Evolutionary conservation across 1,284 basidiomycete genomes (phyloP).

Genomic region (Pseudozyma tsukubaensis): DNA sequence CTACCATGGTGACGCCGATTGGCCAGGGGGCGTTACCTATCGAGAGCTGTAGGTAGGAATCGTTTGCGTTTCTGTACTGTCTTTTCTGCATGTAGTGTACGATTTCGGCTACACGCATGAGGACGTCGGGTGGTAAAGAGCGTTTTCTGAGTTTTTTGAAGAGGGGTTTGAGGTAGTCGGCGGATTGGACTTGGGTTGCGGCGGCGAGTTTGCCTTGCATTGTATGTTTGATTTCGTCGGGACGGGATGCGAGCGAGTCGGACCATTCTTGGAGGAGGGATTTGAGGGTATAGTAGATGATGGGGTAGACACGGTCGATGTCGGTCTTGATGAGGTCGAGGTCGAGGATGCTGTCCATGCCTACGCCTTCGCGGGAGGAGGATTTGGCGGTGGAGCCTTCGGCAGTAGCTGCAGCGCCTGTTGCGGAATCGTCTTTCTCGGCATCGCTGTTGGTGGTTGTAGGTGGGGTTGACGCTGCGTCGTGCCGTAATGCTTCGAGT

Average conservation of each 20-base stretch:
- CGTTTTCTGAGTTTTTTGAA: slow-evolving; percentile 89
- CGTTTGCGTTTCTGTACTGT: slow-evolving; percentile 93
- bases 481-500: slow-evolving; percentile 17
- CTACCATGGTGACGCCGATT: slow-evolving; percentile 98
- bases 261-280: slow-evolving; percentile 92
- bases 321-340: slow-evolving; percentile 86
- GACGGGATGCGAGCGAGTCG: slow-evolving; percentile 88
- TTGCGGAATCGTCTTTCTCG: neutral
- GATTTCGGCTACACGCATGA: slow-evolving; percentile 90
- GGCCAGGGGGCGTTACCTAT: slow-evolving; percentile 99
- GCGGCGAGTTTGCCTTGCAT: slow-evolving; percentile 92
- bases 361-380: slow-evolving; percentile 52
- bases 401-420: neutral
- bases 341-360: slow-evolving; percentile 64
- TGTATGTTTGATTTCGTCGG: slow-evolving; percentile 80
- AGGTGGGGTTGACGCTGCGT: slow-evolving; percentile 2
- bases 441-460: neutral
- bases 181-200: slow-evolving; percentile 93
- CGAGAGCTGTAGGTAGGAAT: slow-evolving; percentile 92
- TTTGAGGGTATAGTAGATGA: slow-evolving; percentile 97
- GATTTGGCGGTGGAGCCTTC: slow-evolving; percentile 9
- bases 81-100: slow-evolving; percentile 95
- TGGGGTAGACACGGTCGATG: slow-evolving; percentile 94
- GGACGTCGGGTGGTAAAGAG: slow-evolving; percentile 85
- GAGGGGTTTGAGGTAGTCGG: slow-evolving; percentile 94